These are phyloP conservation scores for Cicer pinnatifidum DNA, from an alignment of 306 rosid genomes.

Conservation along the genomic window DNA sequence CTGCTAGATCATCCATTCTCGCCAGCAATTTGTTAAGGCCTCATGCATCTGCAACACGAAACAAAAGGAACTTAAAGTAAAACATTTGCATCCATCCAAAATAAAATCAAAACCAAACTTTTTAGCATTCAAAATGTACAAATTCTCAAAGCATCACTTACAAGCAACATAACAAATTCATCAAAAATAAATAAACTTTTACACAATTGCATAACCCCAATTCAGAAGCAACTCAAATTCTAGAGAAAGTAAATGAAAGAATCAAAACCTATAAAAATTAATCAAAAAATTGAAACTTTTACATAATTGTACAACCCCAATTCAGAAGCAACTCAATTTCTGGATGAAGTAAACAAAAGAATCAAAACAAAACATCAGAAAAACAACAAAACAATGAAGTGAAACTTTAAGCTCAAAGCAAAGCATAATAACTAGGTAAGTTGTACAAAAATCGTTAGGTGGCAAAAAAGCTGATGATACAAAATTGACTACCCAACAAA, in stretches of 20 bases:
- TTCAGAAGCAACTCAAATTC: constrained; percentile 35
- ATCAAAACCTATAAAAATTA: constrained; percentile 6
- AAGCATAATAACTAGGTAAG: constrained; percentile 49
- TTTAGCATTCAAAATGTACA: constrained; percentile 43
- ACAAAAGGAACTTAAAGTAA: constrained; percentile 27
- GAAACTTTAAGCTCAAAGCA: constrained; percentile 68
- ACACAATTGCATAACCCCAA: constrained; percentile 41
- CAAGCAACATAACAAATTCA: constrained; percentile 29
- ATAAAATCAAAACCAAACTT: constrained; percentile 38
- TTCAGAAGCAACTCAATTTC: no score
- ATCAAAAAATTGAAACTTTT: neutral
- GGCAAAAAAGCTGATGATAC: constrained; percentile 47
- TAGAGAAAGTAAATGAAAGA: neutral
- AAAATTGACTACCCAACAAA: constrained; percentile 68
- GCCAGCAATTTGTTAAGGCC: constrained; percentile 46
- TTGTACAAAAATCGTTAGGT: constrained; percentile 52
- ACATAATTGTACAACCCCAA: no score
- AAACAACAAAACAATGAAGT: constrained; percentile 45
- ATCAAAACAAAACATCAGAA: constrained; percentile 42
- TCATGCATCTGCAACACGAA: constrained; percentile 50
- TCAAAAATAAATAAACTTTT: constrained; percentile 18
- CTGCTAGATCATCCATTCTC: constrained; percentile 80
- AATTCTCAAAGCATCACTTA: constrained; percentile 47
- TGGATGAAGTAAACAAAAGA: neutral
- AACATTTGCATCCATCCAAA: constrained; percentile 46